Conservation (phyloP, 176 grass and related monocot species). For the Oryza punctata region DNA sequence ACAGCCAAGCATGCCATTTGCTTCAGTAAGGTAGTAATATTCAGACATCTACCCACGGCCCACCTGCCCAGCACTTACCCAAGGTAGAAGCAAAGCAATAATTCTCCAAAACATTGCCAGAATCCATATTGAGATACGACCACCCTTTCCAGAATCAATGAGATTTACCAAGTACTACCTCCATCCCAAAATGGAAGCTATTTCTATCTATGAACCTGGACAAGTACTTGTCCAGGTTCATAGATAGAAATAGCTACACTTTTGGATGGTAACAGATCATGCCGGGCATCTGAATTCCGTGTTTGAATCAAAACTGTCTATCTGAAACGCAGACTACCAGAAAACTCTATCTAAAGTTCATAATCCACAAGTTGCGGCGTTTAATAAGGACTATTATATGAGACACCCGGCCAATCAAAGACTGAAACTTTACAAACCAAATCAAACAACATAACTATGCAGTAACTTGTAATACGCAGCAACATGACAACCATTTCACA, state of each 20-base stretch:
- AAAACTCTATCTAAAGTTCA: neutral
- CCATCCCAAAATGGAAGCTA: too few species aligned
- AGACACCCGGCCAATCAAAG: neutral
- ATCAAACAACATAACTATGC: neutral
- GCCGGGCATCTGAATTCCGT: neutral
- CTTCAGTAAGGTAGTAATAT: neutral
- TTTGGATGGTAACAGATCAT: neutral
- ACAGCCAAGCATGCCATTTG: neutral
- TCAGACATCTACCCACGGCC: neutral
- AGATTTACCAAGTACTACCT: neutral
- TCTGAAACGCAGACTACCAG: neutral
- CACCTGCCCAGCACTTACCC: conserved; percentile 10
- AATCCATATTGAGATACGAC: neutral
- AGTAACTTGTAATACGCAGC: neutral
- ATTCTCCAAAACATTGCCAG: neutral
- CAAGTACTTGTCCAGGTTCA: too few species aligned
- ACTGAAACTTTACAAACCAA: neutral
- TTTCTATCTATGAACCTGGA: too few species aligned
- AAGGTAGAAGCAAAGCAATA: conserved; percentile 16
- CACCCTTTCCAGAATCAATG: neutral
- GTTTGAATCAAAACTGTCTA: neutral
- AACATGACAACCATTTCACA: neutral
- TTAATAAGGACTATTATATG: neutral
- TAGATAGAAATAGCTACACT: too few species aligned
- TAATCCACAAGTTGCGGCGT: neutral